Evolutionary conservation across 2,329 filamentous ascomycete species (phyloP), one percentile per base, ranked within the genome.

Genomic region (Hypoxylon rubiginosum): DNA sequence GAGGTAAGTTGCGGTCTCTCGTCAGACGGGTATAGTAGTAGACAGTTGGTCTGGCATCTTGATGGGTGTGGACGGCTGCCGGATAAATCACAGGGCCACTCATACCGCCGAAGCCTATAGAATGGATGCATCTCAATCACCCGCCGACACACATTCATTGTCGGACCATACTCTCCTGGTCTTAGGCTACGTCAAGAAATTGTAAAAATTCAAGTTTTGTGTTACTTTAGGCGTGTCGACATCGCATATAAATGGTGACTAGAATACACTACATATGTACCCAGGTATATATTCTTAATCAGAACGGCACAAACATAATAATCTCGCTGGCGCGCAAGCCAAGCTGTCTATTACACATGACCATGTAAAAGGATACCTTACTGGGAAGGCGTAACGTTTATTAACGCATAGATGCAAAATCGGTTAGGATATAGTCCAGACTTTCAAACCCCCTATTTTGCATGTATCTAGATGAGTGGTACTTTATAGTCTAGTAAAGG

Each of bases 1-100:
- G 46, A 48, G 36, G 52, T 43, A 6, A 57, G 48, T 26, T 17
- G 39, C 28, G 45, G 53, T 34, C 26, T 39, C 17, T 48, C 43
- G 19, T 48, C 24, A 28, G 21, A 48, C 41, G 4, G 19, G 4
- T 21, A 46, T 24, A 24, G 13, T n/a, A 28, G 24, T 49, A 17
- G 11, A 26, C 46, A 50, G 17, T 13, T 34, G n/a, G 49, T 52
- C 13, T 17, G 17, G 30, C 4, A 24, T 36, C 5, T 36, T 21
- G 30, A 30, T 36, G 49, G 49, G 28, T 36, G 17, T 36, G 28
- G 24, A 21, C 17, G 30, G 49, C 30, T 52, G 17, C 49, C 49
- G 30, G 49, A 39, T 52, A 52, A 52, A 52, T 36, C 17, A 24
- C 17, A 36, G 11, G 21, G 11, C 28, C 30, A 52, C 6, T 36